Evolutionary conservation across 2,329 filamentous ascomycete species (phyloP), one percentile per base, ranked within the genome.

Genomic region (Alternaria atra): DNA sequence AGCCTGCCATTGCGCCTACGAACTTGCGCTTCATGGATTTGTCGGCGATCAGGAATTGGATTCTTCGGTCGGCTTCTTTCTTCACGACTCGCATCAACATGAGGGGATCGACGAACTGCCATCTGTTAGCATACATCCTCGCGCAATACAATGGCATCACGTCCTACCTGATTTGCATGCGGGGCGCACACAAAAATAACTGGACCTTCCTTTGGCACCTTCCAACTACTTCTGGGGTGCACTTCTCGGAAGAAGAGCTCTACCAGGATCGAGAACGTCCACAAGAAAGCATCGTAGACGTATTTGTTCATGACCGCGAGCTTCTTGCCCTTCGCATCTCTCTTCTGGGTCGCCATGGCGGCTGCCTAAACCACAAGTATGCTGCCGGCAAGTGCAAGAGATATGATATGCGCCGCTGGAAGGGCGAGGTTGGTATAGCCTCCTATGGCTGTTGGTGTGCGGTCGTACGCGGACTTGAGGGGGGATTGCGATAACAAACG

Each of bases 201-300:
- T 1, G 95, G 94, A 0, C 94, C 95, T 65, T 88, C 87, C 73
- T 91, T 89, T 44, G 95, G 95, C 44, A 99, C 91, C 80, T 94
- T 94, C 93, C 95, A 99, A 65, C 94, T 92, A 69, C 93, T 93
- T 67, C 95, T 88, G 12, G 95, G 95, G 77, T 98, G 94, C 15
- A 99, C 93, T 81, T 99, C 95, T 70, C 95, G 90, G 84, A 99
- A 99, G 87, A 99, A 99, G 69, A 97, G 89, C 80, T 99, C 95
- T 67, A 96, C 89, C 53, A 98, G 85, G 66, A 98, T 87, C 42
- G 90, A 91, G 76, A 93, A 90, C 50, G 85, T 85, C 85, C 91
- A 93, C 32, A 94, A 84, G 73, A 93, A 91, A 60, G 89, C 84
- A 81, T 94, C 91, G 78, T 94, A 94, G 67, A 90, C 89, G 84